Evolutionary conservation across 1,284 basidiomycete genomes (phyloP).

Genomic region (Phylloporus sp.): DNA sequence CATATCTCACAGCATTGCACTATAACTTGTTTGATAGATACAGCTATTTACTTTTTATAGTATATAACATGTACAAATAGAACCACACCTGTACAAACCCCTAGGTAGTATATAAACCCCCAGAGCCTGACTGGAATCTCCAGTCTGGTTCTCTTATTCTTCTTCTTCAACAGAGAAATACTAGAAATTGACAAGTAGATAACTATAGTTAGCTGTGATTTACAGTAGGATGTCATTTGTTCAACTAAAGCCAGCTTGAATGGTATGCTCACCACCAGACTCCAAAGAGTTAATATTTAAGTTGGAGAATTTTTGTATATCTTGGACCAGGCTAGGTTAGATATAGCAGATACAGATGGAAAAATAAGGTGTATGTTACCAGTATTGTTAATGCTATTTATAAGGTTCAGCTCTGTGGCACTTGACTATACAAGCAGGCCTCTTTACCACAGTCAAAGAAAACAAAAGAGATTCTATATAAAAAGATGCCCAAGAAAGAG

Average conservation of each 20-base stretch:
- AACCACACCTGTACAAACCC: no score
- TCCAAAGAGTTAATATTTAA: slow-evolving; percentile 84
- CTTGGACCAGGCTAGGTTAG: slow-evolving; percentile 39
- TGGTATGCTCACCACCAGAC: slow-evolving; percentile 84
- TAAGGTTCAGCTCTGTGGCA: slow-evolving; percentile 74
- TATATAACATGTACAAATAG: no score
- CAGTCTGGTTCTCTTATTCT: no score
- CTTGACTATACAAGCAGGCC: slow-evolving; percentile 72
- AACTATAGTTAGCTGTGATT: slow-evolving; percentile 74
- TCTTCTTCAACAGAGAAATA: no score
- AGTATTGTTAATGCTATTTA: slow-evolving; percentile 66
- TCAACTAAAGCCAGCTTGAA: slow-evolving; percentile 88
- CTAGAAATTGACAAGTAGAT: slow-evolving; percentile 61
- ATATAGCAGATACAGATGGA: background rate
- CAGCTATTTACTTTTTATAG: no score
- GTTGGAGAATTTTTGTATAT: slow-evolving; percentile 89
- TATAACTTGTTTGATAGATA: no score
- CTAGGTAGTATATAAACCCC: no score
- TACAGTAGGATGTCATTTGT: slow-evolving; percentile 86
- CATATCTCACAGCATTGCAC: no score
- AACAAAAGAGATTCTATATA: no score
- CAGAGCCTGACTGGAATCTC: no score
- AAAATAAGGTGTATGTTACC: slow-evolving; percentile 65
- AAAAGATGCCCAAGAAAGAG: no score
- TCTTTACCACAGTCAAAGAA: no score